phyloP scores from a whole-genome alignment of 2,329 filamentous ascomycete species.

The Helotiales sp. region DNA sequence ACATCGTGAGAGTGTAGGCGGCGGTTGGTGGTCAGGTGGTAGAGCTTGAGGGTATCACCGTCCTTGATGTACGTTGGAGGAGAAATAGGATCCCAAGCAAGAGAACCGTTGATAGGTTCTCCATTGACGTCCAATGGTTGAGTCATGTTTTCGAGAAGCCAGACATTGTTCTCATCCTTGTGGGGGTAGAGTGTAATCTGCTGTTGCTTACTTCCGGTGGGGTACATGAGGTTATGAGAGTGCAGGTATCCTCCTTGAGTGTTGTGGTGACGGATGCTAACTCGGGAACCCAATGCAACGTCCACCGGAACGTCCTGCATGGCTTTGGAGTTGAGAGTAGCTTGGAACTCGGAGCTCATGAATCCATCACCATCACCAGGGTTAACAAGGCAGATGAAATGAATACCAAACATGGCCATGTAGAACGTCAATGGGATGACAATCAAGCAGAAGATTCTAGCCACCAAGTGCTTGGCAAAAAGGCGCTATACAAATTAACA shows the following conservation, averaged over 20 bases:
- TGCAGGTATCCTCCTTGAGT: conserved; percentile 98
- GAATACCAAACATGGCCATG: conserved; percentile 94
- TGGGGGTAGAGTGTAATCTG: conserved; percentile 98
- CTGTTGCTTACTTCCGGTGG: conserved; percentile 95
- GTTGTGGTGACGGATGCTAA: conserved; percentile 89
- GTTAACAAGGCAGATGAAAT: conserved; percentile 91
- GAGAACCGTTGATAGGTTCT: conserved; percentile 74
- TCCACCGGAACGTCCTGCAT: conserved; percentile 96
- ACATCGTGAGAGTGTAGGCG: conserved; percentile 96
- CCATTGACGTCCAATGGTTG: conserved; percentile 79
- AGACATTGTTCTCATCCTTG: conserved; percentile 98
- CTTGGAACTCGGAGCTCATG: conserved; percentile 99
- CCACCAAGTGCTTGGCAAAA: conserved; percentile 93
- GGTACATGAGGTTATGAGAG: conserved; percentile 97
- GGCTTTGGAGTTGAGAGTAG: conserved; percentile 91
- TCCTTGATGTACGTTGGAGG: conserved; percentile 72
- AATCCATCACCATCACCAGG: conserved; percentile 97
- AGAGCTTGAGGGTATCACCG: conserved; percentile 78
- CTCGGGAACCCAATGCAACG: conserved; percentile 82
- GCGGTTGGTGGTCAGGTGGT: conserved; percentile 80
- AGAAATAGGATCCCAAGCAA: conserved; percentile 76
- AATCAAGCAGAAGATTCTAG: conserved; percentile 87
- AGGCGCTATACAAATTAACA: conserved; percentile 54
- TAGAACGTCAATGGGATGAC: conserved; percentile 89
- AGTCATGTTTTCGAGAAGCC: conserved; percentile 93